These are phyloP conservation scores for Chlorella variabilis DNA, from an alignment of 163 green algal genomes.

Conservation along the genomic window DNA sequence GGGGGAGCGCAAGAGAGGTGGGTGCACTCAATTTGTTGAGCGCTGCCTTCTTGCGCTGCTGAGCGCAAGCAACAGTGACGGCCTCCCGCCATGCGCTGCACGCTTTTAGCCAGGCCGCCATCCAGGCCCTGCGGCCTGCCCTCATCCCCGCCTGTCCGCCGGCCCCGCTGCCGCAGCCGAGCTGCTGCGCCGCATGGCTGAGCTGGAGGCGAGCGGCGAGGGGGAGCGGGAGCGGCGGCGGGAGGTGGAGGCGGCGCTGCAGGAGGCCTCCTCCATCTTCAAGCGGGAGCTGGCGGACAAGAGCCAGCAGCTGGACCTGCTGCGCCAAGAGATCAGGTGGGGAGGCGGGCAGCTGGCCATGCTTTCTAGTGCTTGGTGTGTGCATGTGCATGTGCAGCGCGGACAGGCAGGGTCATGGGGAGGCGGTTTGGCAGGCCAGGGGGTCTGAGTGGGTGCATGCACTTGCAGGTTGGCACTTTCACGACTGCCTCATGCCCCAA, in stretches of 20 bases:
- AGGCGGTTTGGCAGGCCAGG: no score
- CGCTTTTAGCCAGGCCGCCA: neutral
- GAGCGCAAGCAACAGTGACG: no score
- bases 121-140: neutral
- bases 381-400: no score
- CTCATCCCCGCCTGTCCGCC: no score
- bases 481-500: no score
- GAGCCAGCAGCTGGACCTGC: slow-evolving; percentile 37
- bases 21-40: no score
- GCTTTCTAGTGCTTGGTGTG: neutral
- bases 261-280: slow-evolving; percentile 34
- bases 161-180: neutral
- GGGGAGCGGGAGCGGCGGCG: slow-evolving; percentile 8
- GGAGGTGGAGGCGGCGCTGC: slow-evolving; percentile 30
- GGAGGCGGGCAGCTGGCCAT: neutral
- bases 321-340: slow-evolving; percentile 22
- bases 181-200: slow-evolving; percentile 19
- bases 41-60: no score
- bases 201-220: slow-evolving; percentile 18
- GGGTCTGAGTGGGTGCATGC: no score
- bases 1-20: slow-evolving; percentile 11
- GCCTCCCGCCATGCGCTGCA: no score
- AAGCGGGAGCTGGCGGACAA: slow-evolving; percentile 41
- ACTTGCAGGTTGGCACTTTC: no score
- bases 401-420: no score